Evolutionary conservation across 176 grass and related monocot species (phyloP).

Genomic region (sorghum (Sorghum bicolor)): Sorghum_bicolor_NCBIv3 NC_012873.2:65383501-65384000

Average conservation of each 20-base stretch:
- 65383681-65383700: not conserved
- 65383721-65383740: not conserved
- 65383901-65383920: conserved; percentile 42
- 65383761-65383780: conserved; percentile 68
- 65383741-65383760: not conserved
- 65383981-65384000: conserved; percentile 75
- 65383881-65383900: conserved; percentile 60
- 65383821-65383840: conserved; percentile 49
- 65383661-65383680: not conserved
- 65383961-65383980: conserved; percentile 69
- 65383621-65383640: not conserved
- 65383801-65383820: conserved; percentile 39
- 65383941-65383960: conserved; percentile 62
- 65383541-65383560: not conserved
- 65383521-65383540: not conserved
- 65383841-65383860: conserved; percentile 57
- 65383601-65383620: not conserved
- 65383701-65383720: not conserved
- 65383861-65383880: conserved; percentile 55
- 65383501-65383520: not conserved
- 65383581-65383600: not conserved
- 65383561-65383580: not conserved
- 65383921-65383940: conserved; percentile 53
- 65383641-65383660: not conserved
- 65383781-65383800: conserved; percentile 61